Percentiles rank a stretch among this genome's conserved stretches.
Evolutionary conservation across 768 basidiomycete genomes (phyloP).

Genomic region (Tylopilus vinaceipallidus): DNA sequence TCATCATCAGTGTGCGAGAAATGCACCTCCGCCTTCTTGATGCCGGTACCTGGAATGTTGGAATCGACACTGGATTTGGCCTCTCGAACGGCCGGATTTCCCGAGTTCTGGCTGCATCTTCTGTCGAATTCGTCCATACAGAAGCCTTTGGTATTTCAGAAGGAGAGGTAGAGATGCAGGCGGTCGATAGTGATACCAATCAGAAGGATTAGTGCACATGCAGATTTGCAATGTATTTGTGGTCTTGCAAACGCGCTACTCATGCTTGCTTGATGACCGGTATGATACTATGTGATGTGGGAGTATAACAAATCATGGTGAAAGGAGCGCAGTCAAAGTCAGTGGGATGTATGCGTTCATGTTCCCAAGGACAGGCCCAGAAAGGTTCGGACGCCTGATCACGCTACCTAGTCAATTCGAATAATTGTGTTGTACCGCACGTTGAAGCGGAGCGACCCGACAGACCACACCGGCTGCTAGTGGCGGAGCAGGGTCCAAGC

Average conservation of each 20-base stretch:
- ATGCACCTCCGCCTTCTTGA: not conserved
- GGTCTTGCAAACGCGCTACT: not conserved
- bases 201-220: too few species aligned
- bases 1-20: constrained; percentile 19
- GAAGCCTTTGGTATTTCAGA: not conserved
- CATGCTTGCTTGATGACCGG: not conserved
- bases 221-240: not conserved
- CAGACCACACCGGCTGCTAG: too few species aligned
- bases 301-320: too few species aligned
- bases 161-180: constrained; percentile 7
- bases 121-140: not conserved
- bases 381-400: too few species aligned
- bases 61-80: constrained; percentile 18
- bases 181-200: not conserved
- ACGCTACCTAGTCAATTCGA: too few species aligned
- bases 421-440: too few species aligned
- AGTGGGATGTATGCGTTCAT: too few species aligned
- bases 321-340: too few species aligned
- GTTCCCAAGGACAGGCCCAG: too few species aligned
- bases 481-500: too few species aligned
- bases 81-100: not conserved
- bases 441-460: too few species aligned
- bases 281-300: too few species aligned
- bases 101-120: not conserved
- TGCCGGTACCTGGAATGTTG: not conserved